These are phyloP conservation scores for Trichoderma hamatum DNA, from an alignment of 2,329 filamentous ascomycete genomes.

Conservation along the genomic window DNA sequence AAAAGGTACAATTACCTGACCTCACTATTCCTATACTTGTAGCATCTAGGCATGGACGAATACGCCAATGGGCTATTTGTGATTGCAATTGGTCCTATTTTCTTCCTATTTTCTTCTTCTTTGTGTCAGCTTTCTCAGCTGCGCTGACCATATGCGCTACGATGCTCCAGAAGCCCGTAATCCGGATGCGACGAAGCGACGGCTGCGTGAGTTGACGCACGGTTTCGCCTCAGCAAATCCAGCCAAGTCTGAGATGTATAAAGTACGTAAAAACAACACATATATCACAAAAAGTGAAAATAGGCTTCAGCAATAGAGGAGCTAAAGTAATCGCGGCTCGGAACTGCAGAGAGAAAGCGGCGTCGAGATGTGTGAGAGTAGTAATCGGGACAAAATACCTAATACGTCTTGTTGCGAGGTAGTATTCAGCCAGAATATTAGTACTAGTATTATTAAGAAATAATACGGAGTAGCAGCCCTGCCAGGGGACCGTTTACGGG, in stretches of 20 bases:
- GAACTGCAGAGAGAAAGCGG: neutral
- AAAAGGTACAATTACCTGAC: neutral
- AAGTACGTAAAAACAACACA: neutral
- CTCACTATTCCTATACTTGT: neutral
- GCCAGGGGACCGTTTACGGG: neutral
- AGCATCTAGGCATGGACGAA: neutral
- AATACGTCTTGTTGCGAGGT: neutral
- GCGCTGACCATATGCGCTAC: neutral
- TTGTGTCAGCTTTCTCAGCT: neutral
- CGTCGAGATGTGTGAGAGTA: neutral
- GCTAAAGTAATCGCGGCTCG: neutral
- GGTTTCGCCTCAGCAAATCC: neutral
- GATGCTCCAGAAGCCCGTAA: neutral
- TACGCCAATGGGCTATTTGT: neutral
- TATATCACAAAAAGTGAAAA: neutral
- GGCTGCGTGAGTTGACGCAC: conserved; percentile 3
- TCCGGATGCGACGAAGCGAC: conserved; percentile 20
- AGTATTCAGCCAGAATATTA: neutral
- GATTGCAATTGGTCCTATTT: neutral
- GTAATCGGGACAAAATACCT: neutral
- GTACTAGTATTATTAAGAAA: neutral
- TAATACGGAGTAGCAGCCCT: neutral
- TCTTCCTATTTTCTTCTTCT: neutral
- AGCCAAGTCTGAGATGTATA: neutral
- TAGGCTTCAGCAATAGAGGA: neutral